Percentiles rank a stretch among this genome's conserved stretches.
phyloP scores from a whole-genome alignment of 208 protist genomes.

The Leishmania tarentolae region DNA sequence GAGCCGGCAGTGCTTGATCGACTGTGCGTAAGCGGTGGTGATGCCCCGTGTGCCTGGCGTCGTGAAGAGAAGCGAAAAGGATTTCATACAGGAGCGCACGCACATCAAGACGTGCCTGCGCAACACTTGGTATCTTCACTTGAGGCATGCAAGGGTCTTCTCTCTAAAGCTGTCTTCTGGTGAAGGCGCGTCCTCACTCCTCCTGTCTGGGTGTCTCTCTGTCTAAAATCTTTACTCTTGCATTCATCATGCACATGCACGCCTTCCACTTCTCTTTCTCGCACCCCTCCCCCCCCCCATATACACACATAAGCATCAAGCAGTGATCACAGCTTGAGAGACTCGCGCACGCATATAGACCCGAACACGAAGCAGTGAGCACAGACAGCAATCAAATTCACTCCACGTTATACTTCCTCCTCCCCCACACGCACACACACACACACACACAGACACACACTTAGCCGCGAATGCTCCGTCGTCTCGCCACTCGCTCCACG shows the following conservation, averaged over 20 bases:
- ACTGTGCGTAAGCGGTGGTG: background rate
- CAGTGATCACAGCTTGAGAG: background rate
- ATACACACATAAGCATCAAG: background rate
- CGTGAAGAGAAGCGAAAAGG: no score
- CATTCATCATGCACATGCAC: background rate
- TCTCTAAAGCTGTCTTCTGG: background rate
- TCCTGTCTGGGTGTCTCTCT: background rate
- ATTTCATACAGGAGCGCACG: background rate
- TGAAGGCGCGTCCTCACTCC: background rate
- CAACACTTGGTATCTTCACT: background rate
- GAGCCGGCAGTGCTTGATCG: background rate
- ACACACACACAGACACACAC: background rate
- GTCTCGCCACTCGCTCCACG: constrained; percentile 45
- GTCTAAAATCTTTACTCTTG: no score
- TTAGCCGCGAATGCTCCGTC: constrained; percentile 40
- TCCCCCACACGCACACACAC: background rate
- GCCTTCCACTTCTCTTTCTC: background rate
- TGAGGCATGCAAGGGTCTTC: no score
- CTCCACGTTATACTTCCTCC: background rate
- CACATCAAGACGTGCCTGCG: background rate
- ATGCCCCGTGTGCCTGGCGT: no score
- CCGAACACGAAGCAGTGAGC: background rate
- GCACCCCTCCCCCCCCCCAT: background rate
- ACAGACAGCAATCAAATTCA: background rate
- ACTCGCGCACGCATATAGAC: background rate